phyloP scores from a whole-genome alignment of 1,284 basidiomycete species.

The Termitomyces sp. region DNA sequence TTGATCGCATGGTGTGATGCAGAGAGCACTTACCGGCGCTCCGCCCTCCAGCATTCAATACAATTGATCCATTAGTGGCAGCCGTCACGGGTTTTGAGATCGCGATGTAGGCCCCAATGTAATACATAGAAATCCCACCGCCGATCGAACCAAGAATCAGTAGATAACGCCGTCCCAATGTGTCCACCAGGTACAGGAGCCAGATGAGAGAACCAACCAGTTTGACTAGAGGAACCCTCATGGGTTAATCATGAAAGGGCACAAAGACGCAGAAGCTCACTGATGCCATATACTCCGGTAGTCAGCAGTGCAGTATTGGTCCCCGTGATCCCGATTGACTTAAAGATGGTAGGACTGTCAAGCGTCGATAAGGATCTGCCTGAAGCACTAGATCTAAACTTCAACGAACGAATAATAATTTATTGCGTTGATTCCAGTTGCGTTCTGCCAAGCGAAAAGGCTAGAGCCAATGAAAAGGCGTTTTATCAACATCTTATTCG shows the following conservation, averaged over 20 bases:
- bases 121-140: conserved; percentile 38
- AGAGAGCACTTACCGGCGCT: conserved; percentile 21
- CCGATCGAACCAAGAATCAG: conserved; percentile 40
- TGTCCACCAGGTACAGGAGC: conserved; percentile 24
- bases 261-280: conserved; percentile 23
- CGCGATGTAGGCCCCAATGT: conserved; percentile 34
- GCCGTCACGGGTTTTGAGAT: conserved; percentile 24
- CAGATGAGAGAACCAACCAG: conserved; percentile 27
- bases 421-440: conserved; percentile 37
- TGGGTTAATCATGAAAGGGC: background rate
- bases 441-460: conserved; percentile 34
- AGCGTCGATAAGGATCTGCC: background rate
- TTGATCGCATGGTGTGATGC: background rate
- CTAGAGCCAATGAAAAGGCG: conserved; percentile 26
- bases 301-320: conserved; percentile 36
- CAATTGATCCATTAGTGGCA: conserved; percentile 8
- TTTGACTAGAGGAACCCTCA: conserved; percentile 21
- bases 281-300: conserved; percentile 44
- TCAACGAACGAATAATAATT: conserved; percentile 36
- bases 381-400: background rate
- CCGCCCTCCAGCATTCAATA: conserved; percentile 24
- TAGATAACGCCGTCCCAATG: conserved; percentile 36
- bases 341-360: conserved; percentile 33
- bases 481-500: conserved; percentile 22
- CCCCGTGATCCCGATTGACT: conserved; percentile 38